A percentile compares a stretch with the other conserved stretches of the same genome.
Evolutionary conservation across 2,329 filamentous ascomycete species (phyloP).

Genomic region (Emydomyces testavorans): DNA sequence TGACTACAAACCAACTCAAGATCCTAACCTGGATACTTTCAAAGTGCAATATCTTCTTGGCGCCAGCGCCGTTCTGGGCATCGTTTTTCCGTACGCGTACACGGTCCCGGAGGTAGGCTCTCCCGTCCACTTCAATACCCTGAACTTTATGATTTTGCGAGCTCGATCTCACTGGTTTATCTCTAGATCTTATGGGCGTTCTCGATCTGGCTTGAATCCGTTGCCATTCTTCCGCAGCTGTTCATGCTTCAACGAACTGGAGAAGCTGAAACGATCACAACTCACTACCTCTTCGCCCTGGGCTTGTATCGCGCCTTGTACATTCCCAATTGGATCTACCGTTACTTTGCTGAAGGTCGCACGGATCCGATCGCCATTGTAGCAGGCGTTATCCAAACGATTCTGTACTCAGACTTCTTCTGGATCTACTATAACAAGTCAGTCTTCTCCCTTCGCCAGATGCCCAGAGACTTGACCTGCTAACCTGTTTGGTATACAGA

Average conservation of each 20-base stretch:
- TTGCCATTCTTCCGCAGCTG: slow-evolving; percentile 91
- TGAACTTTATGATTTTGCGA: neutral
- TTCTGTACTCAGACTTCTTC: slow-evolving; percentile 98
- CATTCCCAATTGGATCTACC: slow-evolving; percentile 97
- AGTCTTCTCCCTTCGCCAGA: slow-evolving; percentile 23
- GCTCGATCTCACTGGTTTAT: neutral
- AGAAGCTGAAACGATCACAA: slow-evolving; percentile 98
- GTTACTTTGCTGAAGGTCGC: slow-evolving; percentile 69
- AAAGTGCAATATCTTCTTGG: slow-evolving; percentile 88
- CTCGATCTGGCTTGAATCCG: slow-evolving; percentile 93
- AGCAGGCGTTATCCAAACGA: slow-evolving; percentile 82
- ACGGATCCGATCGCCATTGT: slow-evolving; percentile 79
- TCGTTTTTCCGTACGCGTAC: slow-evolving; percentile 80
- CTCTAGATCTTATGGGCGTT: slow-evolving; percentile 84
- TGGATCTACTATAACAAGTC: slow-evolving; percentile 98
- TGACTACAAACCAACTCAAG: slow-evolving; percentile 93
- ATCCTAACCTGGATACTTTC: slow-evolving; percentile 94
- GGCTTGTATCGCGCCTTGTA: slow-evolving; percentile 87
- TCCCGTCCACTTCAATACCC: neutral
- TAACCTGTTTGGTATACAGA: slow-evolving; percentile 22
- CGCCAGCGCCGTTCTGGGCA: slow-evolving; percentile 62
- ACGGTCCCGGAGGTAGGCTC: slow-evolving; percentile 50
- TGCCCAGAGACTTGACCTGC: neutral
- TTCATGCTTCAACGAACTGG: slow-evolving; percentile 98
- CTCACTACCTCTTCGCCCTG: slow-evolving; percentile 90